Evolutionary conservation across 139 green algal genomes (phyloP).

Genomic region (Gonium pectorale): DNA sequence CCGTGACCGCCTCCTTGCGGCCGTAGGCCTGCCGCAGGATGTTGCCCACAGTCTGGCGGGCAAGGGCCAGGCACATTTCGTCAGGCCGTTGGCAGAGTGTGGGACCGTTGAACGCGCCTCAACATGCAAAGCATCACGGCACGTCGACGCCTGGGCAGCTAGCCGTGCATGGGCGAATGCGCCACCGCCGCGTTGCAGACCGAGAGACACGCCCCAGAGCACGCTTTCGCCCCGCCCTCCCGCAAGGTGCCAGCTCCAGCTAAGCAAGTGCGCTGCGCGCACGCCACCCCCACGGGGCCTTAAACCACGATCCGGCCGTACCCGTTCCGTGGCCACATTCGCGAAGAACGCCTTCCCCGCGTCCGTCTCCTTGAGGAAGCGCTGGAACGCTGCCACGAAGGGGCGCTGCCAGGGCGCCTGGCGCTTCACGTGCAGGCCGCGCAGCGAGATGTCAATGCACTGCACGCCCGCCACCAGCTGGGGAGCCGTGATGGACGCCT

Average conservation of each 20-base stretch:
- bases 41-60: constrained; percentile 83
- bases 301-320: neutral
- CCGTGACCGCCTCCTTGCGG: constrained; percentile 82
- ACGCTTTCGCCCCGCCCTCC: too few relatives aligned
- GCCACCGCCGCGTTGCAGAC: too few relatives aligned
- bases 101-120: too few relatives aligned
- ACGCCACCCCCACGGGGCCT: too few relatives aligned
- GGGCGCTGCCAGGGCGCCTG: constrained; percentile 71
- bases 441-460: constrained; percentile 65
- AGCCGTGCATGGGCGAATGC: too few relatives aligned
- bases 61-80: too few relatives aligned
- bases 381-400: constrained; percentile 81
- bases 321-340: constrained; percentile 70
- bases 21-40: constrained; percentile 94
- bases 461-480: constrained; percentile 79
- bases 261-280: too few relatives aligned
- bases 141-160: too few relatives aligned
- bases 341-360: constrained; percentile 85
- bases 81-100: too few relatives aligned
- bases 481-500: constrained; percentile 56
- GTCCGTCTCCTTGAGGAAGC: constrained; percentile 74
- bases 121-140: too few relatives aligned
- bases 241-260: too few relatives aligned
- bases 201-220: too few relatives aligned
- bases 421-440: constrained; percentile 52